phyloP scores from a whole-genome alignment of 257 asterid species.

The Misopates orontium region DNA sequence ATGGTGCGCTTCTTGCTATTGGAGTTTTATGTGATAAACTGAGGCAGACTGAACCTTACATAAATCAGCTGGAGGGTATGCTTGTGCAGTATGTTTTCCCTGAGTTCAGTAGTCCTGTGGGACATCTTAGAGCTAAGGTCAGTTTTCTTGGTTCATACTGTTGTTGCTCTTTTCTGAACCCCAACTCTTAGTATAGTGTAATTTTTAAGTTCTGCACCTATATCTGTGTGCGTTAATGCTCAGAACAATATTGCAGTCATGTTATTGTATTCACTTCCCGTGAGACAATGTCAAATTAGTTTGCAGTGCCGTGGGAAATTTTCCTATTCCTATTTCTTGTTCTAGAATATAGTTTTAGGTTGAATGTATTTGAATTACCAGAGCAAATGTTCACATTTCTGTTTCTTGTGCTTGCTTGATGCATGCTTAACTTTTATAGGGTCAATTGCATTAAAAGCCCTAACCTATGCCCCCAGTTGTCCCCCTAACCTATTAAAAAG shows the following conservation, averaged over 20 bases:
- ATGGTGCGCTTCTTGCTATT: slow-evolving; percentile 97
- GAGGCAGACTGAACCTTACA: slow-evolving; percentile 88
- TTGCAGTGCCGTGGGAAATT: background rate
- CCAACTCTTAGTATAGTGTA: background rate
- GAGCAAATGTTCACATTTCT: background rate
- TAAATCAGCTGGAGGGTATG: slow-evolving; percentile 90
- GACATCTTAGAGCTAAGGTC: slow-evolving; percentile 99
- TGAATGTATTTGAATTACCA: background rate
- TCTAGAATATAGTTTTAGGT: too few relatives aligned
- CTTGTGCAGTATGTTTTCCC: slow-evolving; percentile 95
- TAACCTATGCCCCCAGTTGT: too few relatives aligned
- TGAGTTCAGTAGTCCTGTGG: slow-evolving; percentile 85
- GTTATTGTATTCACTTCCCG: background rate
- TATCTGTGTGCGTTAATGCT: slow-evolving; percentile 8
- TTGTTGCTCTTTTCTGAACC: background rate
- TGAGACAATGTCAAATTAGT: background rate
- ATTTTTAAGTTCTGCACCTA: slow-evolving; percentile 2
- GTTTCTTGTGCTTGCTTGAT: background rate
- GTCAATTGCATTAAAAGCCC: too few relatives aligned
- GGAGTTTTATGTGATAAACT: slow-evolving; percentile 94
- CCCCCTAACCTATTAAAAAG: too few relatives aligned
- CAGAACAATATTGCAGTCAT: slow-evolving; percentile 4
- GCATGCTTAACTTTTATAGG: background rate
- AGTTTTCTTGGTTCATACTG: slow-evolving; percentile 29
- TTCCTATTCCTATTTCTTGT: too few relatives aligned